These are phyloP conservation scores for Jatropha podagrica DNA, from an alignment of 441 rosid genomes.

Conservation along the genomic window DNA sequence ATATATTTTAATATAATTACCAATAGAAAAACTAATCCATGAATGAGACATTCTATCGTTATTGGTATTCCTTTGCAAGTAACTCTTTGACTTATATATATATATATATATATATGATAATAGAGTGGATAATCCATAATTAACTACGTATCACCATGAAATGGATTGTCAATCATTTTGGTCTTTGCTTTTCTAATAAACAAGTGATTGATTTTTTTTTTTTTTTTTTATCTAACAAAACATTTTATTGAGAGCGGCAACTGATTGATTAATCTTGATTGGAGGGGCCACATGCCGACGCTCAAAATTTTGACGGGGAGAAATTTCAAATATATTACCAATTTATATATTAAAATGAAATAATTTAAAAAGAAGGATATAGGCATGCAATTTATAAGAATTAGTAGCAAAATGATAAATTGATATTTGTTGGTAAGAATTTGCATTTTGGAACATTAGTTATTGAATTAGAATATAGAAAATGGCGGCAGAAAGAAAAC, in stretches of 20 bases:
- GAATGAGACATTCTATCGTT: too few relatives aligned
- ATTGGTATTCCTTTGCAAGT: too few relatives aligned
- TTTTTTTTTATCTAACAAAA: too few relatives aligned
- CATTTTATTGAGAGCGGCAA: not conserved
- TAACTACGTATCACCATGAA: not conserved
- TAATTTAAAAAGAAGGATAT: not conserved
- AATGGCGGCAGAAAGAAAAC: not conserved
- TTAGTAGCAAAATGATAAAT: not conserved
- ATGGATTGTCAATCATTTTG: not conserved
- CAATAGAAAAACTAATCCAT: too few relatives aligned
- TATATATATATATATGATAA: too few relatives aligned
- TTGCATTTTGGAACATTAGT: not conserved
- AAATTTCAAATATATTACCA: too few relatives aligned
- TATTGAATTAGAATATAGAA: not conserved
- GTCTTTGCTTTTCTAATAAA: too few relatives aligned
- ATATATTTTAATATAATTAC: too few relatives aligned
- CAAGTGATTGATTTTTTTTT: not conserved
- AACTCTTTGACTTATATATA: too few relatives aligned
- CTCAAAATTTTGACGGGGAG: not conserved
- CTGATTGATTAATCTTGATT: not conserved
- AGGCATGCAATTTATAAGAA: too few relatives aligned
- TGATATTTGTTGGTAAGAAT: too few relatives aligned
- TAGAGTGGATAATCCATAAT: too few relatives aligned
- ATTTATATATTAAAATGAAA: not conserved
- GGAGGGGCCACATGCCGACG: constrained; percentile 4